Percentiles rank a stretch among this genome's conserved stretches.
Evolutionary conservation across 2,329 filamentous ascomycete species (phyloP).

Genomic region (Bipolaris bicolor): DNA sequence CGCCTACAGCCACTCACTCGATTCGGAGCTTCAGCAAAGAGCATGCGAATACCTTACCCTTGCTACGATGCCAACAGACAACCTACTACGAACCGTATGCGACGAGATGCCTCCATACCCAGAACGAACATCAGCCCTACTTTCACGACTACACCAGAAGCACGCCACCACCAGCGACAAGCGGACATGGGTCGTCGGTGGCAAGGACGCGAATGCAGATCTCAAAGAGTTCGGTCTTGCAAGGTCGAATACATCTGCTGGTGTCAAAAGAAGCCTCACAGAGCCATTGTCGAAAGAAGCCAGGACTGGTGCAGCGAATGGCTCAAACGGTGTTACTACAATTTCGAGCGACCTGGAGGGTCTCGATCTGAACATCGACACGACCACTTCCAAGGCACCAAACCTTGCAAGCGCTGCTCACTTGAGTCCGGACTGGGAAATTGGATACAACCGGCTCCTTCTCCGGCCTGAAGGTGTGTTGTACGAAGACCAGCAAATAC

Average conservation of each 20-base stretch:
- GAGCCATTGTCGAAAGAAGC: conserved; percentile 46
- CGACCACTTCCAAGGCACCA: conserved; percentile 67
- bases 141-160: conserved; percentile 93
- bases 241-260: conserved; percentile 66
- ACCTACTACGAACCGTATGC: conserved; percentile 89
- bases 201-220: conserved; percentile 89
- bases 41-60: conserved; percentile 93
- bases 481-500: conserved; percentile 93
- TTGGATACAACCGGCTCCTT: conserved; percentile 83
- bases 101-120: conserved; percentile 99
- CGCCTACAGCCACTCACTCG: conserved; percentile 90
- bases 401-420: conserved; percentile 93
- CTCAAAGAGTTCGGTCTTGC: conserved; percentile 78
- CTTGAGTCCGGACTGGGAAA: conserved; percentile 92
- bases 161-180: conserved; percentile 92
- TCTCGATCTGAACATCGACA: conserved; percentile 74
- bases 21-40: conserved; percentile 93
- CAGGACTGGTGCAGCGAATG: conserved; percentile 39
- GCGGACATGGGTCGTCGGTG: conserved; percentile 96
- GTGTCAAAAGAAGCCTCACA: conserved; percentile 86
- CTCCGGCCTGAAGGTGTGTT: conserved; percentile 83
- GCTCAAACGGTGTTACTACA: conserved; percentile 60
- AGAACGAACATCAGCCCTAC: conserved; percentile 86
- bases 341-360: conserved; percentile 70
- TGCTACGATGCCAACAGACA: conserved; percentile 84